Evolutionary conservation across 1,284 basidiomycete species (phyloP).

Genomic region (Xerocomus nothofagi): DNA sequence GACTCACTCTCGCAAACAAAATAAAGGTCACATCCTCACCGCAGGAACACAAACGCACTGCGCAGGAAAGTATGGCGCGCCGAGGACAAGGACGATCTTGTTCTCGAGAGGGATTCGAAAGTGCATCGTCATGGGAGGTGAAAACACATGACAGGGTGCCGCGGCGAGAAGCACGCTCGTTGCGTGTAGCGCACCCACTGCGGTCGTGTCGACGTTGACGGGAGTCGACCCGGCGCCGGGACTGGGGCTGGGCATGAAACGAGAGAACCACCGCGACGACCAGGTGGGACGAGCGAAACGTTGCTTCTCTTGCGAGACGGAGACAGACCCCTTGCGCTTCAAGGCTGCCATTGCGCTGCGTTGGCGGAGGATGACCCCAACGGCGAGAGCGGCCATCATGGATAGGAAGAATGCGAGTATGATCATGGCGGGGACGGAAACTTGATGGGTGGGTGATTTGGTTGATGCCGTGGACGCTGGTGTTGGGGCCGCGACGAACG

Average conservation of each 20-base stretch:
- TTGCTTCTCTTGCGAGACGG: background rate
- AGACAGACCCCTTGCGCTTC: background rate
- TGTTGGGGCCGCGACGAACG: background rate
- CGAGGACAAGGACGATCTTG: constrained; percentile 27
- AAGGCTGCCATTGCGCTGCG: constrained; percentile 5
- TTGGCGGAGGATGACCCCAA: constrained; percentile 24
- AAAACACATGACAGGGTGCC: constrained; percentile 25
- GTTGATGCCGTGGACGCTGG: background rate
- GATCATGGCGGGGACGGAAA: constrained; percentile 26
- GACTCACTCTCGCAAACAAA: background rate
- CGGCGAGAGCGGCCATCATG: constrained; percentile 19
- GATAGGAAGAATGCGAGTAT: constrained; percentile 16
- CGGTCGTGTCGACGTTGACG: constrained; percentile 4
- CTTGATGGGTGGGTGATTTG: constrained; percentile 2
- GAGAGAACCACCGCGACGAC: constrained; percentile 1
- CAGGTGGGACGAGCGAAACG: background rate
- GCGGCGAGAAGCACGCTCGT: constrained; percentile 25
- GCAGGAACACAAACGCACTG: constrained; percentile 2
- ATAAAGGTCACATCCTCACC: background rate
- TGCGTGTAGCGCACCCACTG: constrained; percentile 27
- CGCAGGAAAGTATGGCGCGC: constrained; percentile 9
- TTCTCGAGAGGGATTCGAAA: constrained; percentile 17
- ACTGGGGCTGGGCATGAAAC: background rate
- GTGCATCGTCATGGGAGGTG: constrained; percentile 24
- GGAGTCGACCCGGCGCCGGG: background rate